Base-by-base conservation (phyloP, 305 asterid genomes). In the Ilex paraguariensis region DNA sequence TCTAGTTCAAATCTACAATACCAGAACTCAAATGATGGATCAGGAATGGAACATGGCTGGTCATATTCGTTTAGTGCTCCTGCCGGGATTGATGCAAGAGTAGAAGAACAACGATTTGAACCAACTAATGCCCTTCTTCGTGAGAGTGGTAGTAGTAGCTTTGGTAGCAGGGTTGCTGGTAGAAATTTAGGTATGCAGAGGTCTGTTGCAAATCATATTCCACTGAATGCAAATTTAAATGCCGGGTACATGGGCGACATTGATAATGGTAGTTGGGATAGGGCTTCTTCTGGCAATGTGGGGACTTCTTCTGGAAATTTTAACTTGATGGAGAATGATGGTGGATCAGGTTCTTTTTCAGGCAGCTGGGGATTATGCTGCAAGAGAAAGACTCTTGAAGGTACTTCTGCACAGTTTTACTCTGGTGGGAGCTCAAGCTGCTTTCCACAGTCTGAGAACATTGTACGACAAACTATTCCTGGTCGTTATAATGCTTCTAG, bases 331-430 rank as follows among this genome's bases (percentile, higher is more conserved):
- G 90, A 80, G 61, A 71, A 71, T 66, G 73, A 65, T 12, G 84
- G 78, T 56, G 70, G 69, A 59, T 62, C 82, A 54, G 74, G 80
- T 45, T 71, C 82, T 36, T 76, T 86, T 66, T 69, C 78, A 36
- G 75, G 76, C 62, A 67, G 71, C 45, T 78, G 87, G 86, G 88
- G 90, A 60, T 72, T 80, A 36, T 86, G 86, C 71, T 81, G 82
- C 78, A 86, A 84, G 78, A 74, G 87, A 72, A 82, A 81, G 72
- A 84, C 82, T 60, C 74, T 84, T 6, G 94, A 86, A 75, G 84
- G 90, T 39, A 71, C 80, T 40, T 76, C 88, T 51, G 75, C 78
- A 62, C 95, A 78, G 54, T 77, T 73, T 66, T 75, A 59, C 61
- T 73, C 81, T 4, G 75, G 83, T 75, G 89, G 88, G 59, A 80